These are phyloP conservation scores for Pseudozyma sp. DNA, from an alignment of 1,284 basidiomycete species.

Conservation along the genomic window DNA sequence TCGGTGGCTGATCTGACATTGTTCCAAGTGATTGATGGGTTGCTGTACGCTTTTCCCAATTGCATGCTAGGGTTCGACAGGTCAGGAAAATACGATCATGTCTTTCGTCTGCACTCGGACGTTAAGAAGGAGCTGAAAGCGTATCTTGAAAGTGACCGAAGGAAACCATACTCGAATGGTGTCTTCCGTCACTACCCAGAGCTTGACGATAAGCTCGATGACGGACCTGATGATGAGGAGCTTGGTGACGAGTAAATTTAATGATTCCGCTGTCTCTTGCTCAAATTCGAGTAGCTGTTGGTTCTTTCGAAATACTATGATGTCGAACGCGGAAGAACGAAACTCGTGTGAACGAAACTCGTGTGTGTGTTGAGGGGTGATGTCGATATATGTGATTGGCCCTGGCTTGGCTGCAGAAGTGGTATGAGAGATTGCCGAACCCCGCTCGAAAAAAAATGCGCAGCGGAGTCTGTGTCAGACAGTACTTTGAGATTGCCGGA, in stretches of 20 bases:
- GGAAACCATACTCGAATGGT: constrained; percentile 70
- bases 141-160: constrained; percentile 71
- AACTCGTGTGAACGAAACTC: no score
- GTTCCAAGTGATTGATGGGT: constrained; percentile 71
- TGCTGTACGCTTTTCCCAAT: constrained; percentile 73
- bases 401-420: neutral
- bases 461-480: neutral
- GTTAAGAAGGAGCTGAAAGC: constrained; percentile 69
- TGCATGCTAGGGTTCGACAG: constrained; percentile 66
- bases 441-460: neutral
- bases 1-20: constrained; percentile 73
- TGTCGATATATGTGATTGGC: constrained; percentile 10
- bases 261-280: no score
- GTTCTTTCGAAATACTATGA: no score
- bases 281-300: no score
- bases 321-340: no score
- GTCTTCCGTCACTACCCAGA: constrained; percentile 73
- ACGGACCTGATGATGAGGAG: neutral
- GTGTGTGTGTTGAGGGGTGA: neutral
- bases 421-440: constrained; percentile 10
- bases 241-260: neutral
- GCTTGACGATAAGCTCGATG: constrained; percentile 69
- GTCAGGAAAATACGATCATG: constrained; percentile 64
- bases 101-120: constrained; percentile 53
- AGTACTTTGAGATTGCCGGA: constrained; percentile 5